A percentile compares a stretch with the other conserved stretches of the same genome.
phyloP scores from a whole-genome alignment of 495 filamentous ascomycete species.

The Tuber magnatum region DNA sequence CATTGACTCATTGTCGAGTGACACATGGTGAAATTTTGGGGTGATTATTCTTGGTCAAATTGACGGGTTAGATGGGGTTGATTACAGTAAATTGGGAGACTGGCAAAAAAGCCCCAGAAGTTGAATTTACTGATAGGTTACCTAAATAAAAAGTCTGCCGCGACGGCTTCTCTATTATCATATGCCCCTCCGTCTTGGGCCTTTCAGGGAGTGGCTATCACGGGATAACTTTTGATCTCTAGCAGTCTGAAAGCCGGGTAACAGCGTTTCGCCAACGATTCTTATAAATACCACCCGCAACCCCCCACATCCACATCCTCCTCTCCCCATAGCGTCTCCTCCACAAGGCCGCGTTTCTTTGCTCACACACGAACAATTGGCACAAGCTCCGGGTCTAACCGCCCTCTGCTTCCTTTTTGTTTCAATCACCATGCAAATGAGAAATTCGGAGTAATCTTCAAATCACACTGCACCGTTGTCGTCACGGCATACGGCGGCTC shows the following conservation, averaged over 20 bases:
- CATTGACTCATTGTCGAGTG: background rate
- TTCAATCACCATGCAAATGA: constrained; percentile 71
- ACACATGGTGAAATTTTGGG: background rate
- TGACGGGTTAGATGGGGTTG: background rate
- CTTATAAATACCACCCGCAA: constrained; percentile 20
- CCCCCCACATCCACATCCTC: constrained; percentile 39
- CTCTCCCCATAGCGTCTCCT: constrained; percentile 69
- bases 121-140: background rate
- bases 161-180: background rate
- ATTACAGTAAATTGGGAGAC: background rate
- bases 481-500: constrained; percentile 55
- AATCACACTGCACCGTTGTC: constrained; percentile 47
- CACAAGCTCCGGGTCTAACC: constrained; percentile 37
- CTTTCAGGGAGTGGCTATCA: constrained; percentile 1
- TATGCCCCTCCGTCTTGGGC: background rate
- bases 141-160: background rate
- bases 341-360: constrained; percentile 99
- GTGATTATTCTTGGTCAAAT: background rate
- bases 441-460: constrained; percentile 99
- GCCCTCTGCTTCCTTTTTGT: constrained; percentile 39
- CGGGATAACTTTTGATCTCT: background rate
- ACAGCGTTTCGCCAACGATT: background rate
- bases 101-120: background rate
- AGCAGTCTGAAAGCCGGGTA: background rate
- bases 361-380: constrained; percentile 74